Evolutionary conservation across 1,284 basidiomycete species (phyloP).

Genomic region (Xerocomus minutiporus): DNA sequence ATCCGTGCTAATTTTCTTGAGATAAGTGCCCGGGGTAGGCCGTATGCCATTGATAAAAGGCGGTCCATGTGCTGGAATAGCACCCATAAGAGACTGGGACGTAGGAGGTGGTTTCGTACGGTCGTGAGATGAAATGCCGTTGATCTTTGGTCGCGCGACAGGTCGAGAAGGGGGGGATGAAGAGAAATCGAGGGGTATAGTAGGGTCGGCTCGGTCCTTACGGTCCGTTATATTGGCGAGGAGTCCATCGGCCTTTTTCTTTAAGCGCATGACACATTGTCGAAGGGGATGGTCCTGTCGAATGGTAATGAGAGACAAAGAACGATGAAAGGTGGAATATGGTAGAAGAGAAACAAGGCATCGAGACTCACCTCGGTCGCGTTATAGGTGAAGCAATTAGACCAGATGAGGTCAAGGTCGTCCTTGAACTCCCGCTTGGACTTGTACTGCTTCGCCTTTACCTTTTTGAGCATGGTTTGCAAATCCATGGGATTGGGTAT

Average conservation of each 20-base stretch:
- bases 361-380: conserved; percentile 67
- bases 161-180: conserved; percentile 20
- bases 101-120: conserved; percentile 12
- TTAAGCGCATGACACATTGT: conserved; percentile 70
- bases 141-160: conserved; percentile 29
- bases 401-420: conserved; percentile 96
- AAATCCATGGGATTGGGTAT: conserved; percentile 94
- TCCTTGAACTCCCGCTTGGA: conserved; percentile 90
- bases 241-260: conserved; percentile 76
- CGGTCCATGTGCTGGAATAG: conserved; percentile 9
- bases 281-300: conserved; percentile 70
- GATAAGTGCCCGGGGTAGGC: conserved; percentile 1
- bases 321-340: neutral
- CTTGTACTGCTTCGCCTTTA: conserved; percentile 89
- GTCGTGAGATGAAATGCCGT: conserved; percentile 25
- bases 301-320: conserved; percentile 19
- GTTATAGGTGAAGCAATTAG: conserved; percentile 93
- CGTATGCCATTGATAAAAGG: conserved; percentile 20
- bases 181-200: conserved; percentile 35
- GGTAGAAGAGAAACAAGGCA: neutral
- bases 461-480: conserved; percentile 86
- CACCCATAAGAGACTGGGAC: conserved; percentile 7
- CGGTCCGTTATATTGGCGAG: conserved; percentile 87
- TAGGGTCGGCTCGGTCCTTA: conserved; percentile 69
- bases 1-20: conserved; percentile 30